A percentile compares a stretch with the other conserved stretches of the same genome.
Evolutionary conservation across 768 basidiomycete species (phyloP).

Genomic region (Trametes villosa): DNA sequence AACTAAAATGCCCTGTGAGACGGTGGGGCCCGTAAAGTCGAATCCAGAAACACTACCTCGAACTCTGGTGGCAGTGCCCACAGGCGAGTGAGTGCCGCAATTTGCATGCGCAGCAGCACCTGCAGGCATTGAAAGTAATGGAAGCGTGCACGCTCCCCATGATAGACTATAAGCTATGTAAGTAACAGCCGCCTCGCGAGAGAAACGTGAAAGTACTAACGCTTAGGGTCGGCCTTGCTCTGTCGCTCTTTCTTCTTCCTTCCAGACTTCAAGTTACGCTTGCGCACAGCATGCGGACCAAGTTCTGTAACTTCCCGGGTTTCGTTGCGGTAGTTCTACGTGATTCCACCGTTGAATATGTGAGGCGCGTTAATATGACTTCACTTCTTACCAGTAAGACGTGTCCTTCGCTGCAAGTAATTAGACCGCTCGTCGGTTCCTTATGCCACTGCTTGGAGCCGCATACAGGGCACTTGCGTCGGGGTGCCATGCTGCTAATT

Average conservation of each 20-base stretch:
- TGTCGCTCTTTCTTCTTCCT: slow-evolving; percentile 53
- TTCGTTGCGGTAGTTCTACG: slow-evolving; percentile 83
- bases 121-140: slow-evolving; percentile 88
- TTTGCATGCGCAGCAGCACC: slow-evolving; percentile 77
- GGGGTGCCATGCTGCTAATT: slow-evolving; percentile 55
- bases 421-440: slow-evolving; percentile 76
- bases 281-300: slow-evolving; percentile 64
- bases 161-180: slow-evolving; percentile 62
- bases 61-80: slow-evolving; percentile 84
- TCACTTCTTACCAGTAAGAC: slow-evolving; percentile 70
- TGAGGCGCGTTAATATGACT: neutral
- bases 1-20: slow-evolving; percentile 54
- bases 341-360: neutral
- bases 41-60: slow-evolving; percentile 53
- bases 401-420: slow-evolving; percentile 91
- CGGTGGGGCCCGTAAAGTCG: too few species aligned
- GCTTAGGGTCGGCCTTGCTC: slow-evolving; percentile 62
- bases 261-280: slow-evolving; percentile 64
- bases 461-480: slow-evolving; percentile 74
- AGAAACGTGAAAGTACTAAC: too few species aligned
- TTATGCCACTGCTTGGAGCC: slow-evolving; percentile 89
- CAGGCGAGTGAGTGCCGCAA: slow-evolving; percentile 55
- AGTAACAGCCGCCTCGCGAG: too few species aligned
- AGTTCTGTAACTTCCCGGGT: slow-evolving; percentile 68
- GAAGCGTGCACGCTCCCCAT: slow-evolving; percentile 76